Percentiles rank a stretch among this genome's conserved stretches.
Conservation (phyloP, 2,329 filamentous ascomycete species). For the Colletotrichum australisinense region DNA sequence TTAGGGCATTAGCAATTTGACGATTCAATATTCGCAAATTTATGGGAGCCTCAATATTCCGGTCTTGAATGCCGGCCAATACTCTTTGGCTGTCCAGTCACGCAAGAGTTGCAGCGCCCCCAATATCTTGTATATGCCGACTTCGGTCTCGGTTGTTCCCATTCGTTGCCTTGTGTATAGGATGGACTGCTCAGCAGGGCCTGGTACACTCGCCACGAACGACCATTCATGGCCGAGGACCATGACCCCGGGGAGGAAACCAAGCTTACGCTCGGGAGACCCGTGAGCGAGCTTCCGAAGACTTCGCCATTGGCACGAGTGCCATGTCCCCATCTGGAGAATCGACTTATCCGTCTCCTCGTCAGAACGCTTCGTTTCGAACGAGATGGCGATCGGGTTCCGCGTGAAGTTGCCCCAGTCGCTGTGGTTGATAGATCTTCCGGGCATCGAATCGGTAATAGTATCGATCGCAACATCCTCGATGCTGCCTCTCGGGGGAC, state of each 20-base stretch:
- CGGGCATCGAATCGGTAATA: slow-evolving; percentile 13
- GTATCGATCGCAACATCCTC: slow-evolving; percentile 25
- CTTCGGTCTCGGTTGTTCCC: not conserved
- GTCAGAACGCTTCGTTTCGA: slow-evolving; percentile 38
- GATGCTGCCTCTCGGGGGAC: slow-evolving; percentile 8
- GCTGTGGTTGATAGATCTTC: slow-evolving; percentile 38
- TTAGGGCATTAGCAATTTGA: no score
- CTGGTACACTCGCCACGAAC: not conserved
- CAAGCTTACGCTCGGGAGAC: not conserved
- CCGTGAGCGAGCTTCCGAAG: slow-evolving; percentile 1
- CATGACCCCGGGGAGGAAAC: not conserved
- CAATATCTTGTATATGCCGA: not conserved
- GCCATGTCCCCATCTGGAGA: slow-evolving; percentile 38
- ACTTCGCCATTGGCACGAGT: slow-evolving; percentile 37
- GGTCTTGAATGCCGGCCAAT: not conserved
- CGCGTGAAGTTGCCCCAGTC: slow-evolving; percentile 26
- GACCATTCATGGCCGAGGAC: not conserved
- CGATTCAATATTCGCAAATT: no score
- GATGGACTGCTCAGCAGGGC: not conserved
- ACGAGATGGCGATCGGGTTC: slow-evolving; percentile 37
- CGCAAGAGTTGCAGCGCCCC: not conserved
- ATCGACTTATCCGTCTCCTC: slow-evolving; percentile 27
- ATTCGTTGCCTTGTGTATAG: not conserved
- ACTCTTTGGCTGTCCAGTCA: not conserved
- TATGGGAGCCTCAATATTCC: not conserved